Base-by-base conservation (phyloP, 2,329 filamentous ascomycete species). In the Colletotrichum destructivum region DNA sequence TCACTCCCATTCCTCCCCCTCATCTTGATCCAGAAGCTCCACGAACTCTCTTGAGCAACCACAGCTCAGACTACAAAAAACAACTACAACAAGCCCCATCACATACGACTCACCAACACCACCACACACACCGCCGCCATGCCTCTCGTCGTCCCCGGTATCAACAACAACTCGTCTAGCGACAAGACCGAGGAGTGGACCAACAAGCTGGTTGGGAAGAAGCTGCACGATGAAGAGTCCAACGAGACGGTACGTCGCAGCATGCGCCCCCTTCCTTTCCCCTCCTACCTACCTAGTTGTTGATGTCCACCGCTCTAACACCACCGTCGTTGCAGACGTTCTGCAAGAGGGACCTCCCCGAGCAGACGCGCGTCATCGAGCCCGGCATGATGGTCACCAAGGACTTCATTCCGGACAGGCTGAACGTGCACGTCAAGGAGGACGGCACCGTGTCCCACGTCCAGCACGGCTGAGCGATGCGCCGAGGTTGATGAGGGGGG, bases 131-230 rank as follows among this genome's bases (percentile, higher is more conserved):
- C 56, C 62, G 35, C 49, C 71, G 79, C n/a, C 82, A 91, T 92
- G 90, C 90, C 90, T 88, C 89, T 92, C 81, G 85, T 92, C 76
- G 86, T 90, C 21, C 89, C 89, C 66, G 88, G 87, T 77, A 82
- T 91, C 75, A 90, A 84, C 74, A 84, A 81, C 73, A 82, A 81
- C 73, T 80, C 84, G 51, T 79, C 79, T 74, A 78, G 82, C 78
- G 77, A 82, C 78, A 84, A 85, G 81, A 88, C 85, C 46, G 83
- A 89, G 71, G 84, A 89, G 76, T 92, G 90, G 90, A 83, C 82
- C 75, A 87, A 86, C 81, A 90, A 91, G 84, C 83, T 92, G 5
- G 86, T 89, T 56, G 90, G 90, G 78, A 92, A 92, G 88, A 91
- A 85, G 59, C 80, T 91, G 15, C 85, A 85, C 13, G 89, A 90